A percentile compares a stretch with the other conserved stretches of the same genome.
phyloP scores from a whole-genome alignment of 768 basidiomycete genomes.

The Gautieria morchelliformis region DNA sequence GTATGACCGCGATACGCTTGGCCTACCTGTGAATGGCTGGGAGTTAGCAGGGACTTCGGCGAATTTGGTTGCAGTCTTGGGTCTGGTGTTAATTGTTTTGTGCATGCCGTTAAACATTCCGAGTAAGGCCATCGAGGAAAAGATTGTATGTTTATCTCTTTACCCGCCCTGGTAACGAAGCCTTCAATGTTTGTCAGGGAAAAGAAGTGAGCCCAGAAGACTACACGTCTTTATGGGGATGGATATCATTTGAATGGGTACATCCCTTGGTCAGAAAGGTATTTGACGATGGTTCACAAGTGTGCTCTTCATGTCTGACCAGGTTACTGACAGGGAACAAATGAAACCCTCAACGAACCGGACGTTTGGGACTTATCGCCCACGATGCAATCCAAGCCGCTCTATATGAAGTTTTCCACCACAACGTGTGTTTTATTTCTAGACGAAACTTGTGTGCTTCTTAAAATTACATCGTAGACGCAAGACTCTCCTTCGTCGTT shows the following conservation, averaged over 20 bases:
- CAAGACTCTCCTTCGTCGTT: conserved; percentile 31
- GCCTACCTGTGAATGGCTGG: conserved; percentile 28
- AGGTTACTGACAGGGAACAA: conserved; percentile 26
- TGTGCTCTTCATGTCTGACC: background rate
- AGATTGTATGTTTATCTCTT: conserved; percentile 44
- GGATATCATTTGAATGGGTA: conserved; percentile 68
- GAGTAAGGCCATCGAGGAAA: conserved; percentile 38
- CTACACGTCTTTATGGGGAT: conserved; percentile 60
- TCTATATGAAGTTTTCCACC: conserved; percentile 43
- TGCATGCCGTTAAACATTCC: conserved; percentile 64
- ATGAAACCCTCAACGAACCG: conserved; percentile 52
- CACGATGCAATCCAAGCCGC: conserved; percentile 52
- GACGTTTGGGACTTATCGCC: conserved; percentile 70
- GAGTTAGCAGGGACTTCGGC: conserved; percentile 19
- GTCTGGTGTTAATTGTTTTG: conserved; percentile 38
- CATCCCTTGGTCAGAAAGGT: conserved; percentile 50
- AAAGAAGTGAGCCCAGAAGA: conserved; percentile 59
- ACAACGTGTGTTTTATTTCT: conserved; percentile 16
- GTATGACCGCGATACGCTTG: conserved; percentile 40
- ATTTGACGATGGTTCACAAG: conserved; percentile 9
- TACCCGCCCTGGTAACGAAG: no score
- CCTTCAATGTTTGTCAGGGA: conserved; percentile 30
- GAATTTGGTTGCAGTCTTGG: conserved; percentile 37
- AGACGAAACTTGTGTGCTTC: background rate
- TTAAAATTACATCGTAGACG: background rate